These are phyloP conservation scores for Populus ilicifolia DNA, from an alignment of 345 rosid species.

Conservation along the genomic window DNA sequence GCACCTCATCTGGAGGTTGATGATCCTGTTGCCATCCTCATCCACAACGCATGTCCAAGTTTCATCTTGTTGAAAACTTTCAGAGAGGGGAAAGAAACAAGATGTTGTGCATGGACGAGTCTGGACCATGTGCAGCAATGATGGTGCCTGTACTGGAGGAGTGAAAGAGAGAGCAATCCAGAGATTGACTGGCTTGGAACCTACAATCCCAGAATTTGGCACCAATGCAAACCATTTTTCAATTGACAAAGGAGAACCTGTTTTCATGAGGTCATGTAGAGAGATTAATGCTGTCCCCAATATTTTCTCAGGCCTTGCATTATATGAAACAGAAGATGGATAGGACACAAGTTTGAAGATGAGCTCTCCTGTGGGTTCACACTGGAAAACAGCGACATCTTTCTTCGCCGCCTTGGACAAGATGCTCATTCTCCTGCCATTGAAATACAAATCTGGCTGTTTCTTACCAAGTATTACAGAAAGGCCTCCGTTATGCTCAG, in stretches of 20 bases:
- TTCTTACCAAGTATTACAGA: slow-evolving; percentile 15
- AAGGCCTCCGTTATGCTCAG: not conserved
- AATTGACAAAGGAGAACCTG: slow-evolving; percentile 15
- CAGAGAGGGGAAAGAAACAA: too few species aligned
- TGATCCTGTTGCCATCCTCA: slow-evolving; percentile 17
- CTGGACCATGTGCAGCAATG: slow-evolving; percentile 14
- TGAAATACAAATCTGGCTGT: slow-evolving; percentile 12
- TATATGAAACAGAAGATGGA: not conserved
- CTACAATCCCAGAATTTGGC: slow-evolving; percentile 4
- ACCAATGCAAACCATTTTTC: slow-evolving; percentile 33
- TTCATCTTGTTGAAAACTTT: not conserved
- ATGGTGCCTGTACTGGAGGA: slow-evolving; percentile 25
- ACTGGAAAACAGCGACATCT: slow-evolving; percentile 16
- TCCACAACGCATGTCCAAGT: not conserved
- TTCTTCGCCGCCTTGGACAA: slow-evolving; percentile 13
- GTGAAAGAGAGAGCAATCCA: slow-evolving; percentile 29
- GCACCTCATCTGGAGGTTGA: slow-evolving; percentile 26
- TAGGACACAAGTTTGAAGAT: slow-evolving; percentile 17
- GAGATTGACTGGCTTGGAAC: slow-evolving; percentile 13
- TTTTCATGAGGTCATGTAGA: slow-evolving; percentile 19
- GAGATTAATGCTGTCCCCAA: slow-evolving; percentile 26
- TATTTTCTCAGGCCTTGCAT: not conserved
- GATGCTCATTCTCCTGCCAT: slow-evolving; percentile 20
- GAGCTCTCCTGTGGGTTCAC: slow-evolving; percentile 30
- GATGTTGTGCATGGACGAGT: not conserved